Evolutionary conservation across 257 asterid species (phyloP), one percentile per base, ranked within the genome.

Genomic region (Gentiana straminea): DNA sequence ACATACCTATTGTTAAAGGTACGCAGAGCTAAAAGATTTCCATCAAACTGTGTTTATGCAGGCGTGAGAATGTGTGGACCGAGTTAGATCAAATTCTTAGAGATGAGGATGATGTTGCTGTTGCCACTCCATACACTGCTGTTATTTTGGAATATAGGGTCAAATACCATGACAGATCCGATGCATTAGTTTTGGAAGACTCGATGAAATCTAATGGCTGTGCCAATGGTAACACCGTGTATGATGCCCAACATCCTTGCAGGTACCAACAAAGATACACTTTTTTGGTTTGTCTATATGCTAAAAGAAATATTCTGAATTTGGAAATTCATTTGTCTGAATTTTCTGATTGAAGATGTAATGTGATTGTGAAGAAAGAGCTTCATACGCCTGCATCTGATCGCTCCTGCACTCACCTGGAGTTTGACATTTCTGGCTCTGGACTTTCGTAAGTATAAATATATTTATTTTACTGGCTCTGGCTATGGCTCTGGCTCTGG

Each of bases 381-480:
- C 97, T 92, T 72, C 99, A 92, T 74, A 67, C 89, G 55, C 84
- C 95, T 41, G 81, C 79, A 37, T 92, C 99, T 4, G 99, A 92
- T 54, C 97, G 97, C 41, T 92, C 97, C 57, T 92, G 97, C 81
- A 92, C 87, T 41, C 99, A 92, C 77, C 68, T 92, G 74, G 99
- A 92, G 68, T 92, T 92, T 49, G 99, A 92, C 80, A 86, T 92
- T 72, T 67, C 94, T 50, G 94, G 94, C 82, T 74, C 94, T 54
- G 97, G 97, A 51, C 73, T 92, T 63, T 45, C 70, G 99, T 92
- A 75, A 81, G 94, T n/a, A 51, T 33, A 2, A 38, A 7, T 13
- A 46, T 33, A 8, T 12, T 7, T 13, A 4, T 24, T 24, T 24
- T 24, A 24, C 24, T 24, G 24, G 24, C 24, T 24, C 24, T 24